These are phyloP conservation scores for Thelonectria blattea DNA, from an alignment of 2,329 filamentous ascomycete genomes.

Conservation along the genomic window DNA sequence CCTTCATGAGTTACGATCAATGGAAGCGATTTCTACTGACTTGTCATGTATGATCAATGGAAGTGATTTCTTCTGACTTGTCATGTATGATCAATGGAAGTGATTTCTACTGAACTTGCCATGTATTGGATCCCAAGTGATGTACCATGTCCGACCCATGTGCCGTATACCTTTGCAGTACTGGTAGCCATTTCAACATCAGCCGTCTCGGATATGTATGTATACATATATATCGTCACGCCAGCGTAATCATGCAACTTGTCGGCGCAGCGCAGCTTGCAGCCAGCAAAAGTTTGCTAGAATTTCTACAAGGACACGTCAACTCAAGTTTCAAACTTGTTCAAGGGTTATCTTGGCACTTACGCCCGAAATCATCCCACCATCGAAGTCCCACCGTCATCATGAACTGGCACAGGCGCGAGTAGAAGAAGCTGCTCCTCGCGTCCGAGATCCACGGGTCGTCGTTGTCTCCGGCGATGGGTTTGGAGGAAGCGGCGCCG, in stretches of 20 bases:
- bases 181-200: neutral
- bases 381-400: slow-evolving; percentile 8
- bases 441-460: slow-evolving; percentile 3
- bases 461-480: neutral
- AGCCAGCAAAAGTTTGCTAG: slow-evolving; percentile 12
- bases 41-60: too few relatives aligned
- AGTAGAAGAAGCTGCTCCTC: slow-evolving; percentile 12
- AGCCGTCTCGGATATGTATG: too few relatives aligned
- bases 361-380: slow-evolving; percentile 14
- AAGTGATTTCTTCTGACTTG: too few relatives aligned
- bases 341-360: neutral
- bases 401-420: slow-evolving; percentile 12
- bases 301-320: neutral
- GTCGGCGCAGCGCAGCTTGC: slow-evolving; percentile 4
- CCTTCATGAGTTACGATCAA: too few relatives aligned
- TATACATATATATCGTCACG: neutral
- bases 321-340: too few relatives aligned
- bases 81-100: too few relatives aligned
- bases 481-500: slow-evolving; percentile 3
- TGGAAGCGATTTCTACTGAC: too few relatives aligned
- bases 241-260: neutral
- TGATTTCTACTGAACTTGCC: too few relatives aligned
- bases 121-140: too few relatives aligned
- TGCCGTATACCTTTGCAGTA: too few relatives aligned
- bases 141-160: too few relatives aligned